Conservation (phyloP, 2,329 filamentous ascomycete genomes). For the Phyllosticta citribraziliensis region DNA sequence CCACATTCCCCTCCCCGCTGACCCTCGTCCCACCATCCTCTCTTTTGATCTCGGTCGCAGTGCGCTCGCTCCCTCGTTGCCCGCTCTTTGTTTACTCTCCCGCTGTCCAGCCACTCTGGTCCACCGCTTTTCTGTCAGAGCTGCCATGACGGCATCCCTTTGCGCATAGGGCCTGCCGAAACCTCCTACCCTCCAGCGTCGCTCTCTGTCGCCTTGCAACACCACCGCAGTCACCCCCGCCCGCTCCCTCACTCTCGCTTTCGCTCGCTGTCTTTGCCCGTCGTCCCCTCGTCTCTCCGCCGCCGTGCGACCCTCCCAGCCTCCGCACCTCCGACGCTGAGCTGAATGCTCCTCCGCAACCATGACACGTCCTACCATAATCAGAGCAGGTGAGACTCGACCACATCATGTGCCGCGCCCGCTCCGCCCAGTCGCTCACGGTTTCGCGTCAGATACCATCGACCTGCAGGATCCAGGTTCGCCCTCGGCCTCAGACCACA, state of each 20-base stretch:
- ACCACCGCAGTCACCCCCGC: neutral
- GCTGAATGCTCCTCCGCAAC: constrained; percentile 4
- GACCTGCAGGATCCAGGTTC: constrained; percentile 80
- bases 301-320: constrained; percentile 4
- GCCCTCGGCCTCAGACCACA: constrained; percentile 78
- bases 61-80: neutral
- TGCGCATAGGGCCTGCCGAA: neutral
- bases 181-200: neutral
- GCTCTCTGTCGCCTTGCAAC: neutral
- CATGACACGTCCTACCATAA: constrained; percentile 48
- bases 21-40: neutral
- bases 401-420: neutral
- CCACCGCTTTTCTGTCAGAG: neutral
- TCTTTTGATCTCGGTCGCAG: neutral
- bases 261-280: neutral
- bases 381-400: constrained; percentile 41
- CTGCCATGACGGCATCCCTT: neutral
- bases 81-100: neutral
- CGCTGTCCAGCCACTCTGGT: neutral
- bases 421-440: constrained; percentile 16
- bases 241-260: neutral
- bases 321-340: neutral
- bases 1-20: neutral
- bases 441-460: constrained; percentile 62
- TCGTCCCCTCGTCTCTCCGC: neutral